Conservation (phyloP, 164 flowering plant species). For the Dillenia turbinata region DNA sequence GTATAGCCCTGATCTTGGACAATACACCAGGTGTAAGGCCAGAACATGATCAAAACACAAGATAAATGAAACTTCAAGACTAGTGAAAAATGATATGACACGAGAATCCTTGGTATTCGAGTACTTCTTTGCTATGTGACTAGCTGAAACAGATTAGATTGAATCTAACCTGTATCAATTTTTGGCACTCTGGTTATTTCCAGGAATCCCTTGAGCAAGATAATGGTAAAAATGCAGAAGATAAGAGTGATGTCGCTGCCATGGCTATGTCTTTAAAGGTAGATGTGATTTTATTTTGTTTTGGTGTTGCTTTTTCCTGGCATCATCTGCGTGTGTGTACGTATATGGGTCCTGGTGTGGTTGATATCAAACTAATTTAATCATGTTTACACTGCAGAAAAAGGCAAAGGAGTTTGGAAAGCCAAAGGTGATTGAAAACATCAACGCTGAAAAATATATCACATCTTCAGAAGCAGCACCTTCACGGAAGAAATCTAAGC, state of each 20-base stretch:
- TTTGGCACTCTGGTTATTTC: not conserved
- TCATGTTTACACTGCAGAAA: constrained; percentile 32
- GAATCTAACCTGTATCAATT: not conserved
- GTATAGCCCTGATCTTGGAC: too few species aligned
- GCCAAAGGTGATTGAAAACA: constrained; percentile 38
- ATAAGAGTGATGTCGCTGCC: constrained; percentile 40
- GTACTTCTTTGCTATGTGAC: too few species aligned
- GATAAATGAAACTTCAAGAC: too few species aligned
- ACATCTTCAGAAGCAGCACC: constrained; percentile 31
- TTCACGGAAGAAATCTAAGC: constrained; percentile 38
- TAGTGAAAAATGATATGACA: too few species aligned
- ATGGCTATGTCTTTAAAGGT: constrained; percentile 78
- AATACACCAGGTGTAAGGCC: too few species aligned
- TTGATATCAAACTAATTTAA: not conserved
- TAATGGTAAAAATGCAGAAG: constrained; percentile 21
- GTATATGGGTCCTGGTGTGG: not conserved
- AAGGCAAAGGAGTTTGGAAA: constrained; percentile 60
- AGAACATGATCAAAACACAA: too few species aligned
- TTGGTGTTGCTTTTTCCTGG: not conserved
- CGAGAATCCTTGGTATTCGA: too few species aligned
- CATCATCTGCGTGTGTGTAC: not conserved
- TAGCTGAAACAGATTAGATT: too few species aligned
- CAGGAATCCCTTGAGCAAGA: constrained; percentile 50
- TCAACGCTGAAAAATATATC: constrained; percentile 51
- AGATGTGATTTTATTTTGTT: not conserved